These are phyloP conservation scores for Russula foetens DNA, from an alignment of 768 basidiomycete genomes.

Conservation along the genomic window DNA sequence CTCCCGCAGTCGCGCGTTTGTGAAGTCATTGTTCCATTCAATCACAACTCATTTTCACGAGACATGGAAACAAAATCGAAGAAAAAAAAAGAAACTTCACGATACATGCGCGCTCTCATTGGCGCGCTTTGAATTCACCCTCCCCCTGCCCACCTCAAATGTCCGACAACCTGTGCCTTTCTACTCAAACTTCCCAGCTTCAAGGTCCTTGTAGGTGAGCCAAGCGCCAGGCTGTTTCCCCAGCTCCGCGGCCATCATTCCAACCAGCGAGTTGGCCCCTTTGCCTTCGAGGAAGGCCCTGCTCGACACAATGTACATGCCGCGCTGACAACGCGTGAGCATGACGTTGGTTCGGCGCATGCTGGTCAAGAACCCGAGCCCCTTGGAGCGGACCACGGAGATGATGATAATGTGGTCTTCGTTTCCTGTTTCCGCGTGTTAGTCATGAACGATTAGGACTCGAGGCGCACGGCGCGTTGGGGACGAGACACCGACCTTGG, in stretches of 20 bases:
- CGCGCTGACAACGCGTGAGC: slow-evolving; percentile 71
- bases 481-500: slow-evolving; percentile 45
- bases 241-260: slow-evolving; percentile 30
- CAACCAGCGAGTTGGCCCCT: slow-evolving; percentile 42
- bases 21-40: slow-evolving; percentile 4
- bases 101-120: neutral
- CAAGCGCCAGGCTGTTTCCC: slow-evolving; percentile 27
- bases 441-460: neutral
- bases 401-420: slow-evolving; percentile 74
- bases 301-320: slow-evolving; percentile 69
- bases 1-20: slow-evolving; percentile 1
- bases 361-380: slow-evolving; percentile 61
- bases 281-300: slow-evolving; percentile 48
- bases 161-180: neutral
- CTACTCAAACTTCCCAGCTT: slow-evolving; percentile 29
- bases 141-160: neutral
- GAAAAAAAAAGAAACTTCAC: neutral
- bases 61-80: neutral
- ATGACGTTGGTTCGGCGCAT: slow-evolving; percentile 76
- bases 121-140: neutral
- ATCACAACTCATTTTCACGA: neutral
- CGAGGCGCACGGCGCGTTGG: neutral
- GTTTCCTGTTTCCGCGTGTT: slow-evolving; percentile 46
- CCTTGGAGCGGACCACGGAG: slow-evolving; percentile 56
- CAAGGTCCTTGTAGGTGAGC: slow-evolving; percentile 31